A percentile compares a stretch with the other conserved stretches of the same genome.
Conservation (phyloP, 345 rosid genomes). For the Populus alba region DNA sequence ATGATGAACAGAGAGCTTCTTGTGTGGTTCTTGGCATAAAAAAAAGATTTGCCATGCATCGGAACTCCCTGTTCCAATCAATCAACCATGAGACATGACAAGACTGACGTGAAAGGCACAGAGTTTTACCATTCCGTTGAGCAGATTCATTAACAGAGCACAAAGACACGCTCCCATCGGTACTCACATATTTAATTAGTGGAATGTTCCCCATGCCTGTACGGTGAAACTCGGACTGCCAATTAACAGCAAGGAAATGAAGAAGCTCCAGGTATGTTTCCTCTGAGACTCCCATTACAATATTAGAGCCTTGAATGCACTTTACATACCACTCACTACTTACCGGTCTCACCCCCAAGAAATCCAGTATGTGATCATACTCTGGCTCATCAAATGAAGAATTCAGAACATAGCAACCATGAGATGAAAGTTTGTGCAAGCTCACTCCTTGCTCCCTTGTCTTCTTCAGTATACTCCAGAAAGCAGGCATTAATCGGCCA, state of each 20-base stretch:
- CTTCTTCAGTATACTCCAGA: constrained; percentile 53
- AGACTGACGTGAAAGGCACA: constrained; percentile 23
- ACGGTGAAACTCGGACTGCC: constrained; percentile 36
- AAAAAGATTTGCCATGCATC: constrained; percentile 23
- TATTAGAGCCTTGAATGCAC: constrained; percentile 56
- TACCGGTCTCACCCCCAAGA: constrained; percentile 49
- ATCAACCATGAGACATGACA: constrained; percentile 45
- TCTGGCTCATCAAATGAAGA: constrained; percentile 41
- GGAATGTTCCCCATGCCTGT: constrained; percentile 43
- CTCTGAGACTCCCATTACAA: constrained; percentile 43
- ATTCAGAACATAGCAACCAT: constrained; percentile 44
- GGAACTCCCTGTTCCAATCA: constrained; percentile 52
- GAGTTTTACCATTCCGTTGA: too few species aligned
- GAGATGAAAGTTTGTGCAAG: constrained; percentile 60
- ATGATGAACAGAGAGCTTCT: constrained; percentile 26
- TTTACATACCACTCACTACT: constrained; percentile 53
- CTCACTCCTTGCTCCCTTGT: constrained; percentile 49
- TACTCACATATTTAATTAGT: constrained; percentile 44
- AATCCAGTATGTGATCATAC: constrained; percentile 41
- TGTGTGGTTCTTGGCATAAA: constrained; percentile 48
- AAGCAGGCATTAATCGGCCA: constrained; percentile 52
- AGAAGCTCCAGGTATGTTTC: constrained; percentile 48
- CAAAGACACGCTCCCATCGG: constrained; percentile 33
- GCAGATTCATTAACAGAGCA: constrained; percentile 28
- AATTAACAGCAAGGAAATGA: constrained; percentile 46